phyloP scores from a whole-genome alignment of 768 basidiomycete species.

The Trametes villosa region DNA sequence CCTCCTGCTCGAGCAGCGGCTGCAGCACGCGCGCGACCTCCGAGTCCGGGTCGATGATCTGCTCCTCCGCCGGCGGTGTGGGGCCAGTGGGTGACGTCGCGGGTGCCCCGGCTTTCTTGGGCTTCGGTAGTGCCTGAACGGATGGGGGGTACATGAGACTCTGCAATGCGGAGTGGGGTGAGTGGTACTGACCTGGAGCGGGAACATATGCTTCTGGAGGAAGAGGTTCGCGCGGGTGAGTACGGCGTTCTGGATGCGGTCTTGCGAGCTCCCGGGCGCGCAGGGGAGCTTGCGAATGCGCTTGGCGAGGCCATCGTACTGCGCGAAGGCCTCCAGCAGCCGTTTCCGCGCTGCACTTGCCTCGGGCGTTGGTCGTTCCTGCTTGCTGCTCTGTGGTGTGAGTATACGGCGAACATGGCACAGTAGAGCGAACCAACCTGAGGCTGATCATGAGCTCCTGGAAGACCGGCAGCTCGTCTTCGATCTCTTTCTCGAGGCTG shows the following conservation, averaged over 20 bases:
- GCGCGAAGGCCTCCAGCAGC: constrained; percentile 81
- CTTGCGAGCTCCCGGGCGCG: constrained; percentile 71
- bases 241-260: constrained; percentile 84
- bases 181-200: constrained; percentile 61
- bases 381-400: constrained; percentile 34
- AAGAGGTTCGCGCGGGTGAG: constrained; percentile 76
- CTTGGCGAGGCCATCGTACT: constrained; percentile 89
- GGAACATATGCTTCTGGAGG: constrained; percentile 89
- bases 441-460: constrained; percentile 81
- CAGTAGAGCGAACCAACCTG: constrained; percentile 44
- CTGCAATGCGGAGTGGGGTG: not conserved
- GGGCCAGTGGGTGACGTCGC: constrained; percentile 21
- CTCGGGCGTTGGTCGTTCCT: constrained; percentile 65
- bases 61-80: constrained; percentile 26
- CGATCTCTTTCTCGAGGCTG: constrained; percentile 85
- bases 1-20: constrained; percentile 93
- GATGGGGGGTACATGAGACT: not conserved
- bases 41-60: constrained; percentile 63
- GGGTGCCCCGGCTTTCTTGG: constrained; percentile 38
- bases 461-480: constrained; percentile 83
- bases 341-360: constrained; percentile 76
- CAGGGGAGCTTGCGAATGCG: constrained; percentile 77
- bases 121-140: constrained; percentile 51
- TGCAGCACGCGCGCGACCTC: constrained; percentile 75
- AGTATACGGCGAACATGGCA: constrained; percentile 33